These are phyloP conservation scores for Apophysomyces sp. DNA, from an alignment of 371 early-diverging fungal genomes.

Conservation along the genomic window DNA sequence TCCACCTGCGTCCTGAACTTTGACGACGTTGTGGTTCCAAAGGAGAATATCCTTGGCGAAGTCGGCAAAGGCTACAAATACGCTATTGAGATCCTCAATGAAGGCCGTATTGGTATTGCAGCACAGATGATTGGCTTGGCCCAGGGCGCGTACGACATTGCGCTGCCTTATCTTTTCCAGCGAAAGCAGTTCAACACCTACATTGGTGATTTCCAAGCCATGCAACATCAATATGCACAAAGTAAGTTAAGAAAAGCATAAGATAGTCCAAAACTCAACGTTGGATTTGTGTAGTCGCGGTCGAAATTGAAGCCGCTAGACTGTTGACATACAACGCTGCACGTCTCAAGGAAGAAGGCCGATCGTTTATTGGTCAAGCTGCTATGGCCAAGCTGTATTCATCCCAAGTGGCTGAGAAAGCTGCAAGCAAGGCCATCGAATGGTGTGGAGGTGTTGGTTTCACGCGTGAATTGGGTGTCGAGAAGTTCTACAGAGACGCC, in stretches of 20 bases:
- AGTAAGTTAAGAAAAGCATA: conserved; percentile 24
- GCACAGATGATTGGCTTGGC: conserved; percentile 98
- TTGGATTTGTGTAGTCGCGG: conserved; percentile 54
- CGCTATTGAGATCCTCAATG: conserved; percentile 97
- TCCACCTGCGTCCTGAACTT: conserved; percentile 94
- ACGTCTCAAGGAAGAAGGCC: conserved; percentile 92
- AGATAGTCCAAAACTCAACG: too few species aligned
- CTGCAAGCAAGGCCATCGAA: conserved; percentile 89
- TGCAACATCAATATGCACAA: conserved; percentile 97
- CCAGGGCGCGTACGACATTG: conserved; percentile 91
- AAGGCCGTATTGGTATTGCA: conserved; percentile 98
- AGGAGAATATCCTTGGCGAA: conserved; percentile 87
- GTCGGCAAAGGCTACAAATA: conserved; percentile 98
- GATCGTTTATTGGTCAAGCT: conserved; percentile 89
- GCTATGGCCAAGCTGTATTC: conserved; percentile 98
- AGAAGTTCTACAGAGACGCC: conserved; percentile 96
- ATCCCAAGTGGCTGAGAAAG: conserved; percentile 92
- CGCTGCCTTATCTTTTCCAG: conserved; percentile 92
- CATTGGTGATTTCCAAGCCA: conserved; percentile 95
- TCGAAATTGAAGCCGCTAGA: conserved; percentile 96
- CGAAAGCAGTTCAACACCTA: conserved; percentile 90
- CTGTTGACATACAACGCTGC: conserved; percentile 98
- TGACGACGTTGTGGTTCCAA: conserved; percentile 92
- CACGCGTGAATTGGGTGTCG: conserved; percentile 76
- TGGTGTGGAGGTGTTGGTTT: conserved; percentile 98